Evolutionary conservation across 2,329 filamentous ascomycete genomes (phyloP).

Genomic region (Aspergillus floridensis): DNA sequence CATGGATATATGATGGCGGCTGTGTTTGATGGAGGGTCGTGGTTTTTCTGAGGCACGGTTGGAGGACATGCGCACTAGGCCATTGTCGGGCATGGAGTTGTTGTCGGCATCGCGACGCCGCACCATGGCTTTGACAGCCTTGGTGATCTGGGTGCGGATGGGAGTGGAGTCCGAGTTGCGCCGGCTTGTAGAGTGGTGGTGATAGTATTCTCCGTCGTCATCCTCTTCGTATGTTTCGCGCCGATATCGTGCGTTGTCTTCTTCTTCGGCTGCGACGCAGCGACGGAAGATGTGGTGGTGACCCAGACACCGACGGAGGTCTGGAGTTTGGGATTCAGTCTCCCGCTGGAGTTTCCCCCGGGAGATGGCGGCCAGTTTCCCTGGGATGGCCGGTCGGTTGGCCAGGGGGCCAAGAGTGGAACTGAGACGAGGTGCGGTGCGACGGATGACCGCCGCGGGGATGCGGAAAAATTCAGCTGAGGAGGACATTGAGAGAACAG

Average conservation of each 20-base stretch:
- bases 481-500: background rate
- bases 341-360: constrained; percentile 17
- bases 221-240: background rate
- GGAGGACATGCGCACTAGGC: background rate
- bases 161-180: background rate
- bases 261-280: constrained; percentile 14
- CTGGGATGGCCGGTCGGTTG: constrained; percentile 1
- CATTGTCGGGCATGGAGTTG: background rate
- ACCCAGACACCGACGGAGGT: constrained; percentile 18
- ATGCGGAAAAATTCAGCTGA: constrained; percentile 3
- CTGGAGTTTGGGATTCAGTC: constrained; percentile 9
- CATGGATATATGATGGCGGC: background rate
- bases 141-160: constrained; percentile 12
- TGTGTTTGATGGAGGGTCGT: background rate
- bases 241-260: constrained; percentile 6
- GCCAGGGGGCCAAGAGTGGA: constrained; percentile 3
- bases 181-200: background rate
- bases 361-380: constrained; percentile 14
- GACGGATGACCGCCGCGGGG: constrained; percentile 4
- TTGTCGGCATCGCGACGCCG: constrained; percentile 1
- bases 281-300: constrained; percentile 16
- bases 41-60: background rate
- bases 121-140: constrained; percentile 14
- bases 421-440: constrained; percentile 5
- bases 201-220: background rate